Evolutionary conservation across 148 eudicot genomes (phyloP), one percentile per base, ranked within the genome.

Genomic region (Cornus florida): DNA sequence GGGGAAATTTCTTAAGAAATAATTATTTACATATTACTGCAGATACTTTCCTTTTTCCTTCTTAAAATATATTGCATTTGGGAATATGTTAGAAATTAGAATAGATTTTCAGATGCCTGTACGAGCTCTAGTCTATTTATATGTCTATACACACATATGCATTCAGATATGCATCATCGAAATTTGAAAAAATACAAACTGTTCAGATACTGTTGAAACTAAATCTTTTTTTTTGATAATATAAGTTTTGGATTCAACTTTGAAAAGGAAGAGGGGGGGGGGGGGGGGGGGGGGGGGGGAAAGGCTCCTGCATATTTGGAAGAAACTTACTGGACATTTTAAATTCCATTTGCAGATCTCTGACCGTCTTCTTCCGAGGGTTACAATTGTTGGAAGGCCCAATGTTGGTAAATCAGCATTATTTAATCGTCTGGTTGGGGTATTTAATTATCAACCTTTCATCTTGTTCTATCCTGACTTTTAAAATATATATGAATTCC

Each of bases 401-500:
- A 96, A 96, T 93, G 99, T 96, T 79, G 98, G 99, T 75, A 96
- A 96, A 88, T 96, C 99, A 74, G 99, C 99, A 75, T 78, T 96
- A 72, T 96, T 96, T 84, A 96, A 96, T 77, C 97, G 98, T 62
- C 95, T 96, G 65, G 97, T 96, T 81, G 99, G 99, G 98, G 99
- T 96, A 92, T 33, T 65, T 82, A 14, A 43, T 70, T 73, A 48
- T 71, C 66, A 73, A 66, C 74, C 56, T 68, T 69, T 67, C 11
- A 71, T 22, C 24, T 75, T 75, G 76, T n/a, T 57, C 8, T 39
- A 17, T 28, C 38, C 3, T 69, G 56, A 77, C 22, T 53, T 12
- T 59, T n/a, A 69, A 56, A 28, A 69, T 33, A n/a, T 35, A 22
- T 71, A 43, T 70, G 11, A 35, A 19, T 59, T 78, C 65, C 22